phyloP scores from a whole-genome alignment of 2,329 filamentous ascomycete genomes.

The Microcyclosporella mali region DNA sequence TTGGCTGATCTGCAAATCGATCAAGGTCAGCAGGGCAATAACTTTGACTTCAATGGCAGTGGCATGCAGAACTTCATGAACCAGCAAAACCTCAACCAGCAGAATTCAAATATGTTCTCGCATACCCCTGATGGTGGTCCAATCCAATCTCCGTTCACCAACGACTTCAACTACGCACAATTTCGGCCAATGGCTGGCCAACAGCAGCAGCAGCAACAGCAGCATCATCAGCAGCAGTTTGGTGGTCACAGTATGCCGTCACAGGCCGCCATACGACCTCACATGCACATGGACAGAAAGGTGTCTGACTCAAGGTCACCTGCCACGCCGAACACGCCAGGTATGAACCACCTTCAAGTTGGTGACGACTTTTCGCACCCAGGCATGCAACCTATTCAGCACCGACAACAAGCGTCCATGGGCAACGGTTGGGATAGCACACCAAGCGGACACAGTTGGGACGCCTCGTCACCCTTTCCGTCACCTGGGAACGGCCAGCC shows the following conservation, averaged over 20 bases:
- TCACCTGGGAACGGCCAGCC: slow-evolving; percentile 64
- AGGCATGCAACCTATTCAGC: slow-evolving; percentile 38
- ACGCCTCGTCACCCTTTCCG: slow-evolving; percentile 76
- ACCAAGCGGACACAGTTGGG: slow-evolving; percentile 69
- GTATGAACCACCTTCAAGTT: slow-evolving; percentile 66
- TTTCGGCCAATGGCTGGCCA: slow-evolving; percentile 64
- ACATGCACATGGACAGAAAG: slow-evolving; percentile 50
- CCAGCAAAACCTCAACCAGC: slow-evolving; percentile 48
- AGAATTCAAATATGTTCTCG: slow-evolving; percentile 71
- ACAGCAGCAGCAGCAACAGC: slow-evolving; percentile 28
- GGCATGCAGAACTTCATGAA: slow-evolving; percentile 45
- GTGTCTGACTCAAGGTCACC: slow-evolving; percentile 69
- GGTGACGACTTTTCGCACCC: slow-evolving; percentile 45
- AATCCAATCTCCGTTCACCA: slow-evolving; percentile 82
- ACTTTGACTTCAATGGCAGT: slow-evolving; percentile 40
- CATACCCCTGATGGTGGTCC: slow-evolving; percentile 87
- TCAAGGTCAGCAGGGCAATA: slow-evolving; percentile 27
- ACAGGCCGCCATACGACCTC: slow-evolving; percentile 24
- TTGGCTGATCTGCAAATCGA: slow-evolving; percentile 62
- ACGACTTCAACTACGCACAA: slow-evolving; percentile 67
- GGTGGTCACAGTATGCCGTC: slow-evolving; percentile 30
- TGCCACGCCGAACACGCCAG: slow-evolving; percentile 80
- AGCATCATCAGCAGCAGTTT: slow-evolving; percentile 33
- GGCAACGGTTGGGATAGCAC: slow-evolving; percentile 86
- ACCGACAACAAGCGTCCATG: slow-evolving; percentile 43